phyloP scores from a whole-genome alignment of 2,329 filamentous ascomycete species.

The Calonectria pseudoreteaudii region DNA sequence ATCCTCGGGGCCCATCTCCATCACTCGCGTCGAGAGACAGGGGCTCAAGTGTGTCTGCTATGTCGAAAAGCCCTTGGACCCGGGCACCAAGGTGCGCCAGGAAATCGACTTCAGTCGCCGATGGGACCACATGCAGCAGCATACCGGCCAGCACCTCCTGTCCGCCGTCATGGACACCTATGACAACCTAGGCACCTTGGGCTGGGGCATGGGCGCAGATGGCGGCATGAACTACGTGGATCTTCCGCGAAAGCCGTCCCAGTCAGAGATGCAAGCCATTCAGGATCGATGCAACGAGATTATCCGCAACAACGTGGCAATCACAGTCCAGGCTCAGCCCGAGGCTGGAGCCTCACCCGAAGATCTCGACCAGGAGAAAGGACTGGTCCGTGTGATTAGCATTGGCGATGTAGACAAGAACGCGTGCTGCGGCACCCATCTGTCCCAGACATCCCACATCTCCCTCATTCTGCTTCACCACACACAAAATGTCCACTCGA shows the following conservation, averaged over 20 bases:
- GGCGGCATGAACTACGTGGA: slow-evolving; percentile 48
- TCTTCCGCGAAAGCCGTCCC: slow-evolving; percentile 41
- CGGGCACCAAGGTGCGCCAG: slow-evolving; percentile 39
- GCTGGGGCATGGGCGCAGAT: slow-evolving; percentile 46
- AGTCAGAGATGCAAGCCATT: slow-evolving; percentile 39
- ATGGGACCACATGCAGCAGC: slow-evolving; percentile 51
- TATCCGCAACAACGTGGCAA: slow-evolving; percentile 39
- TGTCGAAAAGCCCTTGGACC: slow-evolving; percentile 31
- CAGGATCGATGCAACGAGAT: slow-evolving; percentile 41
- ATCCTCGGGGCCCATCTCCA: slow-evolving; percentile 27
- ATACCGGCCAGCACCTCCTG: slow-evolving; percentile 48
- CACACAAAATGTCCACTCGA: slow-evolving; percentile 45
- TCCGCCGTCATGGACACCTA: slow-evolving; percentile 45
- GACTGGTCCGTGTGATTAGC: slow-evolving; percentile 43
- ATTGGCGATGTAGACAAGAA: slow-evolving; percentile 47
- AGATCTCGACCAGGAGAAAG: slow-evolving; percentile 46
- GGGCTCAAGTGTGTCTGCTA: slow-evolving; percentile 42
- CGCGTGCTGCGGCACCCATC: slow-evolving; percentile 48
- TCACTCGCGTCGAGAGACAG: slow-evolving; percentile 42
- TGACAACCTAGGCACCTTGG: slow-evolving; percentile 40
- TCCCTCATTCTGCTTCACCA: slow-evolving; percentile 44
- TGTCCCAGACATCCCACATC: slow-evolving; percentile 47
- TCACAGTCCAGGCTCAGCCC: slow-evolving; percentile 42
- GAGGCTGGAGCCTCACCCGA: slow-evolving; percentile 36
- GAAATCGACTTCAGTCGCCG: slow-evolving; percentile 44